Evolutionary conservation across 306 rosid species (phyloP).

Genomic region (Vicia faba): DNA sequence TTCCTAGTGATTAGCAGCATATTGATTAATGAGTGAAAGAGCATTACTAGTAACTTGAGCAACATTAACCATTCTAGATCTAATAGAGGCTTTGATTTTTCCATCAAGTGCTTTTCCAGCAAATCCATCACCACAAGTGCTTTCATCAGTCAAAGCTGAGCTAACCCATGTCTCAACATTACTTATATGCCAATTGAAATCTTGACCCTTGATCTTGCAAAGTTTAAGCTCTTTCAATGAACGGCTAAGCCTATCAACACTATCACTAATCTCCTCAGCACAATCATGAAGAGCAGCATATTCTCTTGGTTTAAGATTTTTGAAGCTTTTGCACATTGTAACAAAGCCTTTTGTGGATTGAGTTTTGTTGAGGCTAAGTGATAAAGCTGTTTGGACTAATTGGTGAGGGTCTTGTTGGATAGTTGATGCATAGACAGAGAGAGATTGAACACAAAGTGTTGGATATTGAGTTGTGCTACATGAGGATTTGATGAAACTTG

Average conservation of each 20-base stretch:
- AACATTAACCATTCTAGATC: conserved; percentile 41
- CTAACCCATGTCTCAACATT: conserved; percentile 58
- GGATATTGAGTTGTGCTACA: conserved; percentile 51
- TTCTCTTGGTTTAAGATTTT: conserved; percentile 36
- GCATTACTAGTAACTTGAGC: conserved; percentile 58
- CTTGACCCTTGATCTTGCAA: conserved; percentile 34
- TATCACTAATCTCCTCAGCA: conserved; percentile 43
- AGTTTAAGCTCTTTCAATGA: conserved; percentile 48
- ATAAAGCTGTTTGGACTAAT: conserved; percentile 47
- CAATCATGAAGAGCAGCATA: conserved; percentile 44
- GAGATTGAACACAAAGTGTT: conserved; percentile 37
- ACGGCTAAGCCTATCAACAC: conserved; percentile 39
- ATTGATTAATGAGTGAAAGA: conserved; percentile 45
- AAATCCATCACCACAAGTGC: conserved; percentile 51
- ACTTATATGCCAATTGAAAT: conserved; percentile 53
- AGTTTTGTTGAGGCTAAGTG: conserved; percentile 41
- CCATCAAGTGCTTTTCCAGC: conserved; percentile 42
- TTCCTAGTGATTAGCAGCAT: conserved; percentile 36
- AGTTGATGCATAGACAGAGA: conserved; percentile 39
- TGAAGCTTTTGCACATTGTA: conserved; percentile 31
- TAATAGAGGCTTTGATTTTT: conserved; percentile 33
- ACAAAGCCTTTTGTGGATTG: conserved; percentile 39
- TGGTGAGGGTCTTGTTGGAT: conserved; percentile 48
- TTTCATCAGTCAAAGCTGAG: conserved; percentile 45
- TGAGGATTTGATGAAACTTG: conserved; percentile 42